Evolutionary conservation across 257 asterid species (phyloP).

Genomic region (Eucommia ulmoides): DNA sequence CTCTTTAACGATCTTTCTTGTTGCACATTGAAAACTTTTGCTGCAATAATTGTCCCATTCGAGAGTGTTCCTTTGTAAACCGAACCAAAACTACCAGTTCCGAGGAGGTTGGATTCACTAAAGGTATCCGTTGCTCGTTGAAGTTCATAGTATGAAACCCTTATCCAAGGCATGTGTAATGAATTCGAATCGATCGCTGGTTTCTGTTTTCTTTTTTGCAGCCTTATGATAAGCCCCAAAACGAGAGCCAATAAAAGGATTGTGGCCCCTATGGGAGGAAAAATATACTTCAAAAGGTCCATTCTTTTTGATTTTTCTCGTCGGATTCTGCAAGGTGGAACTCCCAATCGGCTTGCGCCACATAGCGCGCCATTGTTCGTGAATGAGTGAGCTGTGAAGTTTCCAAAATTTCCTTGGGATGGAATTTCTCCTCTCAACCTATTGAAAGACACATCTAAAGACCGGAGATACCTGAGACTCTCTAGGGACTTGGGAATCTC

Average conservation of each 20-base stretch:
- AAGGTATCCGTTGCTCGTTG: background rate
- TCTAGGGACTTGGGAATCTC: background rate
- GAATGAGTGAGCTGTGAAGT: background rate
- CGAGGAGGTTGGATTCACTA: background rate
- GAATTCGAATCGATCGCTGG: background rate
- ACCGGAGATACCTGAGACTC: background rate
- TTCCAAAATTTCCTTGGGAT: background rate
- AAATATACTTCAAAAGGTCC: background rate
- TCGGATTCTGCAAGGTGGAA: background rate
- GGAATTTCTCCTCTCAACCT: background rate
- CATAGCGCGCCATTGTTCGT: background rate
- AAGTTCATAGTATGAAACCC: background rate
- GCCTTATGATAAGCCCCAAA: background rate
- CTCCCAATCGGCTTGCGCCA: background rate
- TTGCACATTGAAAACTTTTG: background rate
- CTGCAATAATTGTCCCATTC: background rate
- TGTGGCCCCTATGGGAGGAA: no score
- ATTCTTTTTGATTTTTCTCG: background rate
- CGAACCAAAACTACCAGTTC: background rate
- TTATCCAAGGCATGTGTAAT: background rate
- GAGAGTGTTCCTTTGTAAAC: background rate
- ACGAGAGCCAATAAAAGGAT: background rate
- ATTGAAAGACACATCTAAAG: background rate
- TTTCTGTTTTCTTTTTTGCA: background rate
- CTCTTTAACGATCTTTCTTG: background rate